Evolutionary conservation across 306 rosid genomes (phyloP).

Genomic region (Geum urbanum): DNA sequence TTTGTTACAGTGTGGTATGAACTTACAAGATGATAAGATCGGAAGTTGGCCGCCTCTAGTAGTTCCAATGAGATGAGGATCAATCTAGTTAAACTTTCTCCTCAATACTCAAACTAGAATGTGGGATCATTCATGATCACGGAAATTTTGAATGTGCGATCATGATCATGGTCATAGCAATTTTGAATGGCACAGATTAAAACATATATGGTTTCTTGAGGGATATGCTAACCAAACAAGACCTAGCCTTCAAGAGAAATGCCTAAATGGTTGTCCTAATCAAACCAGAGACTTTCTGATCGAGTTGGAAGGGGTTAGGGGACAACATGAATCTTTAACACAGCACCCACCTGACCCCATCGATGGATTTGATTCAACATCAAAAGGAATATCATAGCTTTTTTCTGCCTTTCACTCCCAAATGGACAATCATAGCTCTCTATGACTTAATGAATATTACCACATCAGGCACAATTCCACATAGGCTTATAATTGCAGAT

Average conservation of each 20-base stretch:
- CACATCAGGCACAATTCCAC: constrained; percentile 30
- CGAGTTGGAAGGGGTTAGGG: constrained; percentile 33
- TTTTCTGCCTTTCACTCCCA: constrained; percentile 16
- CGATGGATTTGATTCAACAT: constrained; percentile 42
- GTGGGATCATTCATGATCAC: constrained; percentile 13
- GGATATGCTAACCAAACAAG: constrained; percentile 25
- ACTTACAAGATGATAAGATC: constrained; percentile 29
- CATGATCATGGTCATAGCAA: constrained; percentile 15
- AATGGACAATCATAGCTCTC: constrained; percentile 43
- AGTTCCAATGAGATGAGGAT: constrained; percentile 14
- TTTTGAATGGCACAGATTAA: constrained; percentile 4
- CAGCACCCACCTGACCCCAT: constrained; percentile 48
- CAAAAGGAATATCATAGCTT: constrained; percentile 23
- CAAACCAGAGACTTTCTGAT: constrained; percentile 44
- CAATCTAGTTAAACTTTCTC: constrained; percentile 14
- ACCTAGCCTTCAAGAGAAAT: constrained; percentile 11
- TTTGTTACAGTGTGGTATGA: constrained; percentile 27
- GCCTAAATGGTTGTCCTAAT: constrained; percentile 58
- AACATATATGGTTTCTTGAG: not conserved
- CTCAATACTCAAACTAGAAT: not conserved
- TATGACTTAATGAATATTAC: constrained; percentile 38
- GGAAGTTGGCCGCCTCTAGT: constrained; percentile 10
- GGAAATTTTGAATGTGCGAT: not conserved
- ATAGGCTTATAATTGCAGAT: not conserved
- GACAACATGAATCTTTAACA: constrained; percentile 82